Percentiles rank a stretch among this genome's conserved stretches.
Evolutionary conservation across 139 green algal genomes (phyloP).

Genomic region (Chlamydomonas sphaeroides): DNA sequence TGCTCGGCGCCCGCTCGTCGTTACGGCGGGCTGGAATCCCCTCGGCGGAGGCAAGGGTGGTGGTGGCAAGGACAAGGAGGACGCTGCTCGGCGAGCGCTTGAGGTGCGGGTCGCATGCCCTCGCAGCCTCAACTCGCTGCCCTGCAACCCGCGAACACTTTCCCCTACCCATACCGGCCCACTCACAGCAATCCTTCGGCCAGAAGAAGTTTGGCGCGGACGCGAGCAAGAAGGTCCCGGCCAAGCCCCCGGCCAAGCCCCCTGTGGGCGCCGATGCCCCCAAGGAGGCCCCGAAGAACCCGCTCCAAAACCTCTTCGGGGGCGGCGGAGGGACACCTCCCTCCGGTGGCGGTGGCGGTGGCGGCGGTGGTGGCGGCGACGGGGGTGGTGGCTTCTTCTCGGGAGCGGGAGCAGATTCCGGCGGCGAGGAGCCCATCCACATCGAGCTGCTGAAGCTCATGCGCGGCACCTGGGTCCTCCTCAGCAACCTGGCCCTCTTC

Average conservation of each 20-base stretch:
- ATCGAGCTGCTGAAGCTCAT: conserved; percentile 52
- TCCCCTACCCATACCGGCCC: no score
- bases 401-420: not conserved
- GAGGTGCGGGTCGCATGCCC: conserved; percentile 11
- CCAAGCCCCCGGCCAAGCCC: conserved; percentile 18
- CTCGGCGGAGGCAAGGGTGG: conserved; percentile 19
- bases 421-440: conserved; percentile 33
- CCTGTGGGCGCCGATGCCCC: not conserved
- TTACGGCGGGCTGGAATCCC: conserved; percentile 18
- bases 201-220: conserved; percentile 15
- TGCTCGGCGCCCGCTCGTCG: not conserved
- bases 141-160: no score
- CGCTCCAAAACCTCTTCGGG: conserved; percentile 28
- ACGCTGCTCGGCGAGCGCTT: conserved; percentile 24
- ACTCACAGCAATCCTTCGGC: conserved; percentile 20
- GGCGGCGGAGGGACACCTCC: not conserved
- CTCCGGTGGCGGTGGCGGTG: not conserved
- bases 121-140: no score
- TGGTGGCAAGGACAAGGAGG: conserved; percentile 24
- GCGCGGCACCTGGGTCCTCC: conserved; percentile 48
- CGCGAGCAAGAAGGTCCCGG: conserved; percentile 15
- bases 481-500: conserved; percentile 60
- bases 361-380: conserved; percentile 15
- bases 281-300: conserved; percentile 18
- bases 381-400: conserved; percentile 1